Conservation (phyloP, 345 rosid species). For the Rhizophora mangle region DNA sequence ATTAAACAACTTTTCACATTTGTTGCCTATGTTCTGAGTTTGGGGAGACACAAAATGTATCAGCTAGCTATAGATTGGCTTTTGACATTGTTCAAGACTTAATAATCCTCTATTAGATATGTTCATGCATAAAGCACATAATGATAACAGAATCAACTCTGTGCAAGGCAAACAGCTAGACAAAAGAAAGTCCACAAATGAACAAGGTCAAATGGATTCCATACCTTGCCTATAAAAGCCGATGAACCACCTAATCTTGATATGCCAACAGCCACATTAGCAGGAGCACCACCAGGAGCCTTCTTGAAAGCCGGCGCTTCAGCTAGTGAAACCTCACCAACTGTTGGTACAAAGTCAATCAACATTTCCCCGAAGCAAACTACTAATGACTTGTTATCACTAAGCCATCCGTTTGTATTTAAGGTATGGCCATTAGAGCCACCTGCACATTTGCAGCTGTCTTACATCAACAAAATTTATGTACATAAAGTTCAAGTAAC, state of each 20-base stretch:
- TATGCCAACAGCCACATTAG: constrained; percentile 93
- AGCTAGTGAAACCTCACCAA: constrained; percentile 80
- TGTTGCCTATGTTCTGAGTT: background rate
- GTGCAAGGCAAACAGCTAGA: background rate
- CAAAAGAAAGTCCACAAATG: background rate
- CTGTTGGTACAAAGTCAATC: constrained; percentile 94
- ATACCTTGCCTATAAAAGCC: constrained; percentile 95
- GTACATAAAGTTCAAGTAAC: background rate
- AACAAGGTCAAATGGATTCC: background rate
- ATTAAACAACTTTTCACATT: background rate
- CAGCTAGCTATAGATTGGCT: background rate
- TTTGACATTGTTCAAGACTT: background rate
- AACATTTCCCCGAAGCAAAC: constrained; percentile 95
- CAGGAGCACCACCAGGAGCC: constrained; percentile 99
- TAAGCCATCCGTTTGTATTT: constrained; percentile 2
- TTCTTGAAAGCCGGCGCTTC: constrained; percentile 96
- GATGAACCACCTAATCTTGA: constrained; percentile 90
- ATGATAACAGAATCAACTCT: background rate
- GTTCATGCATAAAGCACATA: background rate
- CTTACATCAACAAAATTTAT: background rate
- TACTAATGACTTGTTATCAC: constrained; percentile 37
- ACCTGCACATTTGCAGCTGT: constrained; percentile 16
- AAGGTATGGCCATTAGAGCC: constrained; percentile 5
- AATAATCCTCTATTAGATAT: background rate
- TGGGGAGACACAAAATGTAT: background rate